Evolutionary conservation across 192 early-diverging fungal species (phyloP).

Genomic region (Linnemannia exigua): DNA sequence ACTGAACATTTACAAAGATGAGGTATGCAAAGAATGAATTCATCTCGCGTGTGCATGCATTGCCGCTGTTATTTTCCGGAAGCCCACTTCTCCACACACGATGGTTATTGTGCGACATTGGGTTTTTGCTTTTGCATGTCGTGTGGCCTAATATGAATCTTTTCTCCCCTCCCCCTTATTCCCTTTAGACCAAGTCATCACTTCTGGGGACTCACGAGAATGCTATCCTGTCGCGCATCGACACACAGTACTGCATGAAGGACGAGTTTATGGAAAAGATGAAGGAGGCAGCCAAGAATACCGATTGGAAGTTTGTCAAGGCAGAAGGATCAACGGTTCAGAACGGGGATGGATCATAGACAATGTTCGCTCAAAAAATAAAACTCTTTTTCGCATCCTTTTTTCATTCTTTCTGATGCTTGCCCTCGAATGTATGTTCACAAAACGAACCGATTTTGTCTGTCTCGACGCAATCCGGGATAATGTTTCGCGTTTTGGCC

Average conservation of each 20-base stretch:
- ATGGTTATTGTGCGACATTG: background rate
- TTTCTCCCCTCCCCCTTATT: background rate
- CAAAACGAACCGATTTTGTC: no score
- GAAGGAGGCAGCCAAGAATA: conserved; percentile 52
- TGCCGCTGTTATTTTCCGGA: background rate
- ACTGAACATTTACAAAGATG: conserved; percentile 50
- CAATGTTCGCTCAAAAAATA: background rate
- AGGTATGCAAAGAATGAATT: conserved; percentile 9
- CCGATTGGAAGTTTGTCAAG: conserved; percentile 37
- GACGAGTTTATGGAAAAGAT: conserved; percentile 54
- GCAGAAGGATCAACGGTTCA: conserved; percentile 23
- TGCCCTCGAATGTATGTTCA: background rate
- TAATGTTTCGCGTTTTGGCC: no score
- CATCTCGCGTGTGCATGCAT: background rate
- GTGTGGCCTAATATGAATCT: background rate
- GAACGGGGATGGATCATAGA: conserved; percentile 1
- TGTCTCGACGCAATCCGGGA: no score
- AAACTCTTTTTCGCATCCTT: no score
- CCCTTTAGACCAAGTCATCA: conserved; percentile 24
- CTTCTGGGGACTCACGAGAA: conserved; percentile 49
- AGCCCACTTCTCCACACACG: background rate
- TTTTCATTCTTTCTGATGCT: background rate
- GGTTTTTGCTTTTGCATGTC: background rate
- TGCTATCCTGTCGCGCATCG: conserved; percentile 49
- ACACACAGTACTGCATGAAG: conserved; percentile 55